Percentiles rank a stretch among this genome's conserved stretches.
Evolutionary conservation across 805 yeast genomes (phyloP).

Genomic region (Ogataea salicorniae): DNA sequence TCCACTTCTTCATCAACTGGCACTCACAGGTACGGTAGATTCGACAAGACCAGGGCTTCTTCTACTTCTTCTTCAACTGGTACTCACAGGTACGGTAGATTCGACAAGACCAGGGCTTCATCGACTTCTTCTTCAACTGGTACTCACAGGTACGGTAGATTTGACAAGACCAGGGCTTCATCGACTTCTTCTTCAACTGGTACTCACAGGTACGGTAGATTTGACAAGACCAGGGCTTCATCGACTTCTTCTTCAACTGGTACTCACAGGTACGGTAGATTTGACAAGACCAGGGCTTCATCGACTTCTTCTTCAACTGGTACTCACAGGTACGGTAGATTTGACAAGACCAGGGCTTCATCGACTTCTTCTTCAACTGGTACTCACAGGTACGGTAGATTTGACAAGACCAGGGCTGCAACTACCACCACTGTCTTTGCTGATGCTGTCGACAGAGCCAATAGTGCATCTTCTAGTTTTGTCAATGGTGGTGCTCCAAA

Average conservation of each 20-base stretch:
- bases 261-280: constrained; percentile 45
- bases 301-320: constrained; percentile 33
- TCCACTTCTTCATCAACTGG: constrained; percentile 29
- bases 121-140: constrained; percentile 29
- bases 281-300: constrained; percentile 40
- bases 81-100: constrained; percentile 55
- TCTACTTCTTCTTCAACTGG: constrained; percentile 33
- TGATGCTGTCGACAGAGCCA: constrained; percentile 7
- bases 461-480: constrained; percentile 10
- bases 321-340: constrained; percentile 54
- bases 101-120: constrained; percentile 40
- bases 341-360: constrained; percentile 40
- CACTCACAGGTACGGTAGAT: constrained; percentile 45
- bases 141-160: constrained; percentile 45
- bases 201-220: constrained; percentile 54
- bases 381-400: constrained; percentile 45
- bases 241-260: constrained; percentile 29
- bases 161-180: constrained; percentile 42
- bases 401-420: constrained; percentile 41
- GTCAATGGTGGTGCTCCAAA: constrained; percentile 22
- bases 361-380: constrained; percentile 28
- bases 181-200: constrained; percentile 36
- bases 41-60: constrained; percentile 40
- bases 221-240: constrained; percentile 40
- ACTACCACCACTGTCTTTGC: constrained; percentile 35